Base-by-base conservation (phyloP, 2,329 filamentous ascomycete genomes). In the Diaporthe ampelina region DNA sequence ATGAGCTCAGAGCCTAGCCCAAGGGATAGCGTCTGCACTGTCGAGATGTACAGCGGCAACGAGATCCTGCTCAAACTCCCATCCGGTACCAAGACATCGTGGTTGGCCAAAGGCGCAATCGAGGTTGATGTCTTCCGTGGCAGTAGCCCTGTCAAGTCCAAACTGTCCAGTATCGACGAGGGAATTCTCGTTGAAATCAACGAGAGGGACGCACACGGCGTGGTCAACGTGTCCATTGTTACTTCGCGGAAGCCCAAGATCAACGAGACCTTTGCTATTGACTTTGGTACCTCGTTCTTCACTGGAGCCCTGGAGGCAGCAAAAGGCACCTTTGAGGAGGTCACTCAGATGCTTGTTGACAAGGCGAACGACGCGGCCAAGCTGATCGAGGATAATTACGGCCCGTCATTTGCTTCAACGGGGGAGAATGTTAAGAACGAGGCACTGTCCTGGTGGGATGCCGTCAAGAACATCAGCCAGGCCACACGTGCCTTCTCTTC, bases 161-260 rank as follows among this genome's bases (percentile, higher is more conserved):
- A 86, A 76, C 83, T 88, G 57, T 85, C 84, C 8, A 83, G 84
- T 19, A 83, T 86, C 9, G 84, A 88, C 15, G 85, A 89, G 37
- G 88, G 88, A 5, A 85, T 91, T 52, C 77, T 89, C 24, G 84
- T 91, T 32, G 85, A 88, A 74, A 85, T 92, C 37, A 84, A 86
- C 5, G 83, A 83, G 37, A 85, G 86, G 35, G 90, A 93, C 75
- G 88, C 90, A 8, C 83, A 90, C 75, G 91, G 91, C 43, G 80
- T 89, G 50, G 81, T 93, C 68, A 89, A 89, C 70, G 84, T 93
- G 58, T 87, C 88, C 2, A 86, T 93, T 48, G 84, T 88, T 72
- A 91, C 91, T 0, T 89, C 86, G 19, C 89, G 86, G 72, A 89
- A 88, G 75, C 91, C 91, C 32, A 89, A 87, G 80, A 85, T 92